Base-by-base conservation (phyloP, 2,329 filamentous ascomycete species). In the Microdochium trichocladiopsis region DNA sequence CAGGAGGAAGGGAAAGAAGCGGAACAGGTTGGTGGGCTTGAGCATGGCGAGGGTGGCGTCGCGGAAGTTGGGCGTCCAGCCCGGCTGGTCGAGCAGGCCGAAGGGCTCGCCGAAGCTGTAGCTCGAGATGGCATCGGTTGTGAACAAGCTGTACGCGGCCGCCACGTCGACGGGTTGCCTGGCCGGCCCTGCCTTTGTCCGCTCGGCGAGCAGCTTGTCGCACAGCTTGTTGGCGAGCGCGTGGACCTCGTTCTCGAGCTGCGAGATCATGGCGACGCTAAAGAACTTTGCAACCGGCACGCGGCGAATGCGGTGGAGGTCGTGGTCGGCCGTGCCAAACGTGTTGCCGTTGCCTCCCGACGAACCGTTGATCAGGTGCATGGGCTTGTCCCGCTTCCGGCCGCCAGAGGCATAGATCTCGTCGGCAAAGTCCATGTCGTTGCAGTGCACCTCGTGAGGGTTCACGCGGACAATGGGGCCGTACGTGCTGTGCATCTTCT, bases 391-490 rank as follows among this genome's bases (percentile, higher is more conserved):
- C n/a, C 60, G 53, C 41, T 45, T 45, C 41, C 41, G 41, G 41
- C 41, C 18, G 41, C 53, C 57, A 1, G 61, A 62, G 22, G 65
- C 60, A 50, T 69, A 70, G 23, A 71, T 63, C 21, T 68, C 66
- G 23, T 70, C 67, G 24, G 59, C 58, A 45, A 70, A 71, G 52
- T 58, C 48, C 0, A 64, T 65, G 49, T 69, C 65, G 10, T 61
- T 60, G 57, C 66, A 69, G 54, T 71, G 69, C 1, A 70, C 61
- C 51, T 71, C 68, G 12, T 69, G 58, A 0, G 69, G 68, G 47
- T 63, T 70, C 33, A 71, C 70, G 10, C 69, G 59, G 8, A 71
- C 64, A 28, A 71, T 63, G 1, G 68, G 68, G 51, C 70, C 69
- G 55, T 73, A 72, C 9, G 56, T 53, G n/a, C 66, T 60, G 48